phyloP scores from a whole-genome alignment of 306 rosid genomes.

The Cicer pinnatifidum region DNA sequence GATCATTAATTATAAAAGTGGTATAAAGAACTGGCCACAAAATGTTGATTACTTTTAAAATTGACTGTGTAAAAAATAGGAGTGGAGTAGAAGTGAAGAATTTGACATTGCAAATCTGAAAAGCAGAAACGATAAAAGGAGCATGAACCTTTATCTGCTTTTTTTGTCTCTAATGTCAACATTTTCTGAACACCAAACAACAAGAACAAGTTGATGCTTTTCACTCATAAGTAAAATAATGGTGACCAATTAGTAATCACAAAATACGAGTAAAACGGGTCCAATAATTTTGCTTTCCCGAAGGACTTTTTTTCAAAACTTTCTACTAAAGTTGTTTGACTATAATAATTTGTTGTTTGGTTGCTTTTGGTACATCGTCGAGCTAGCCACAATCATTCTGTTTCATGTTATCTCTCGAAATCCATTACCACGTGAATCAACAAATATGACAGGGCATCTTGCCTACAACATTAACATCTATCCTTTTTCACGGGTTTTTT shows the following conservation, averaged over 20 bases:
- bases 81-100: conserved; percentile 57
- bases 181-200: conserved; percentile 30
- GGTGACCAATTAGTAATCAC: conserved; percentile 37
- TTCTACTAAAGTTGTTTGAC: neutral
- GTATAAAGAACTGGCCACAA: neutral
- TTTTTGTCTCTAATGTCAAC: conserved; percentile 45
- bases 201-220: conserved; percentile 34
- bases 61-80: neutral
- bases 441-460: conserved; percentile 13
- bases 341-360: conserved; percentile 7
- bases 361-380: conserved; percentile 31
- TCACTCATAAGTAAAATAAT: conserved; percentile 22
- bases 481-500: neutral
- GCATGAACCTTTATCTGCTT: conserved; percentile 31
- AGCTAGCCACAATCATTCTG: conserved; percentile 45
- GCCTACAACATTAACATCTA: neutral
- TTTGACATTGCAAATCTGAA: conserved; percentile 50
- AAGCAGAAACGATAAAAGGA: conserved; percentile 41
- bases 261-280: conserved; percentile 19
- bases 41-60: neutral
- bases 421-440: conserved; percentile 53
- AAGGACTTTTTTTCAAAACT: neutral
- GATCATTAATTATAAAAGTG: too few species aligned
- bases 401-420: conserved; percentile 51
- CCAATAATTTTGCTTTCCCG: conserved; percentile 45